A percentile compares a stretch with the other conserved stretches of the same genome.
Evolutionary conservation across 768 basidiomycete species (phyloP).

Genomic region (Boletales sp.): DNA sequence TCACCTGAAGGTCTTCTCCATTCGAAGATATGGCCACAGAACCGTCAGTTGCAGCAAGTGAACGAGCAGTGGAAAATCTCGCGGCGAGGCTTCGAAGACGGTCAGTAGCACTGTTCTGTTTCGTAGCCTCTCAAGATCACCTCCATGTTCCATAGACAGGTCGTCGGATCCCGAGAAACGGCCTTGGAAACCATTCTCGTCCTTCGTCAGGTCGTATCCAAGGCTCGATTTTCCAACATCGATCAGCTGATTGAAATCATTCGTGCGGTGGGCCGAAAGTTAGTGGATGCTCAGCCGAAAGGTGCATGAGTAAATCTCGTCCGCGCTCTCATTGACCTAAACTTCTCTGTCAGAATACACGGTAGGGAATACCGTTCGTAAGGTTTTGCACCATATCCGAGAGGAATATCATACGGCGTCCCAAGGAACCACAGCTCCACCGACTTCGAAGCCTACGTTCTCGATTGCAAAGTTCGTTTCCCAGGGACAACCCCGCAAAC

Average conservation of each 20-base stretch:
- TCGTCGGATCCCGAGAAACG: constrained; percentile 86
- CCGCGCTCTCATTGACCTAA: too few species aligned
- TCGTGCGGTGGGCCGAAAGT: constrained; percentile 68
- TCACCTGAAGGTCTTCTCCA: background rate
- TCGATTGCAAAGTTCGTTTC: constrained; percentile 84
- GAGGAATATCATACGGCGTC: constrained; percentile 91
- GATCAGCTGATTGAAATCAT: constrained; percentile 81
- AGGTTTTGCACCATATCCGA: constrained; percentile 88
- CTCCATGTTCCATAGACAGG: constrained; percentile 53
- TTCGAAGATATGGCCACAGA: constrained; percentile 42
- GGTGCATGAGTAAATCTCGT: constrained; percentile 42
- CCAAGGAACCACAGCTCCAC: constrained; percentile 38
- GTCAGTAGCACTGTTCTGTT: constrained; percentile 40
- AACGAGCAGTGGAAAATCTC: constrained; percentile 63
- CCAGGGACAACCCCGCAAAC: constrained; percentile 63
- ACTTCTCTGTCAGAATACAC: constrained; percentile 66
- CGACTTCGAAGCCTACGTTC: constrained; percentile 43
- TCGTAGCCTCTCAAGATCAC: constrained; percentile 34
- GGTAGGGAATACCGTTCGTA: constrained; percentile 91
- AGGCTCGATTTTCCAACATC: constrained; percentile 81
- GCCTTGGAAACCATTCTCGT: constrained; percentile 88
- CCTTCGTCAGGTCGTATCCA: constrained; percentile 84
- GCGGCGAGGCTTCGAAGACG: constrained; percentile 68
- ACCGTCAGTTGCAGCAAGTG: constrained; percentile 36
- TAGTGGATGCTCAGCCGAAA: constrained; percentile 94